A percentile compares a stretch with the other conserved stretches of the same genome.
phyloP scores from a whole-genome alignment of 306 rosid genomes.

The Malus orientalis region DNA sequence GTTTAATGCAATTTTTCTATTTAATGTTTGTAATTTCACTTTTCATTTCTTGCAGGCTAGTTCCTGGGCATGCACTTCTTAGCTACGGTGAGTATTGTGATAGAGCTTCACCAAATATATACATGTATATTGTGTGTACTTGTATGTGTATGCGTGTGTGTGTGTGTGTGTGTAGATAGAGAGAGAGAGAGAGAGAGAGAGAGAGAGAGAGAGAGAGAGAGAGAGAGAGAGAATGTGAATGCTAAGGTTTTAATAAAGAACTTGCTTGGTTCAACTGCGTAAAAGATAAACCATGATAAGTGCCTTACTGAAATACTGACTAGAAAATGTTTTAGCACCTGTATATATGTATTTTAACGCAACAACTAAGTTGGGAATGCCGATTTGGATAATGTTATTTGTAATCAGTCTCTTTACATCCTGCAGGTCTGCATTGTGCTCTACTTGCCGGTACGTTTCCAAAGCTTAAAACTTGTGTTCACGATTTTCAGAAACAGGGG shows the following conservation, averaged over 20 bases:
- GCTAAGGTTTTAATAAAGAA: not conserved
- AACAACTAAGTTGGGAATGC: not conserved
- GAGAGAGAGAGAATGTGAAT: not conserved
- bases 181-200: not conserved
- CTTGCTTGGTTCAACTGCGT: not conserved
- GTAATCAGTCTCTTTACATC: conserved; percentile 11
- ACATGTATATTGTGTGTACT: too few species aligned
- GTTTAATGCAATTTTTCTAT: not conserved
- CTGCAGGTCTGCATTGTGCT: conserved; percentile 91
- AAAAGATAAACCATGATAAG: not conserved
- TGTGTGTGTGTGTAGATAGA: too few species aligned
- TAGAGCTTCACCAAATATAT: too few species aligned
- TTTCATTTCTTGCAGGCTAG: conserved; percentile 51
- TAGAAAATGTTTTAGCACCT: not conserved
- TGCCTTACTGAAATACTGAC: not conserved
- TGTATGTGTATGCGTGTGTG: too few species aligned
- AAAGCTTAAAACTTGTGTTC: conserved; percentile 10
- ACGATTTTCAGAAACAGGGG: not conserved
- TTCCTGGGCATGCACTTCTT: conserved; percentile 73
- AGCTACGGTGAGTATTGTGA: conserved; percentile 54
- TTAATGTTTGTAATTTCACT: conserved; percentile 8
- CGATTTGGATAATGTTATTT: not conserved
- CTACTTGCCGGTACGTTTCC: conserved; percentile 66
- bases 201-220: not conserved
- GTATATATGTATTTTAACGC: not conserved